A percentile compares a stretch with the other conserved stretches of the same genome.
Conservation (phyloP, 768 basidiomycete genomes). For the Pisolithus microcarpus region DNA sequence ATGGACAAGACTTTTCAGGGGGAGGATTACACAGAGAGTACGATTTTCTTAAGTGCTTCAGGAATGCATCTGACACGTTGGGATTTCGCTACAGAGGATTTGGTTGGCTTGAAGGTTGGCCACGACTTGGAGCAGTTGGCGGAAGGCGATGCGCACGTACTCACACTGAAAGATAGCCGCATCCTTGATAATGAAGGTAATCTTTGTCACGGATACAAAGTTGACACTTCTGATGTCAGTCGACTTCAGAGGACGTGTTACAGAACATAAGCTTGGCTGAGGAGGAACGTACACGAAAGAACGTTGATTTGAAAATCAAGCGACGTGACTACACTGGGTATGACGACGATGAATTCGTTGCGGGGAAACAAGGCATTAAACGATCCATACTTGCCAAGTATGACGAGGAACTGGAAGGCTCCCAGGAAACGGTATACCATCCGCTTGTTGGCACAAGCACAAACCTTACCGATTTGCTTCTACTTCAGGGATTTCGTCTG, state of each 20-base stretch:
- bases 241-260: slow-evolving; percentile 82
- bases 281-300: slow-evolving; percentile 71
- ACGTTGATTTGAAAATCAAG: slow-evolving; percentile 81
- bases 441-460: not conserved
- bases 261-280: slow-evolving; percentile 95
- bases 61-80: not conserved
- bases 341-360: slow-evolving; percentile 90
- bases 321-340: slow-evolving; percentile 87
- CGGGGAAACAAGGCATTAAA: slow-evolving; percentile 71
- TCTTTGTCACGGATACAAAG: too few species aligned
- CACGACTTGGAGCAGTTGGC: slow-evolving; percentile 90
- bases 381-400: slow-evolving; percentile 85
- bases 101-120: slow-evolving; percentile 90
- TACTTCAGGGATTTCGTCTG: slow-evolving; percentile 76
- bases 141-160: slow-evolving; percentile 91
- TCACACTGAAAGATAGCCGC: slow-evolving; percentile 93
- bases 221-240: not conserved
- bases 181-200: slow-evolving; percentile 92
- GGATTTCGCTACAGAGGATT: slow-evolving; percentile 53
- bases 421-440: slow-evolving; percentile 54
- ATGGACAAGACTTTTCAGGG: slow-evolving; percentile 71
- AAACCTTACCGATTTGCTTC: slow-evolving; percentile 3
- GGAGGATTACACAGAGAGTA: slow-evolving; percentile 83
- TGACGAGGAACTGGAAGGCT: slow-evolving; percentile 80
- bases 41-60: slow-evolving; percentile 21